Percentiles rank a stretch among this genome's conserved stretches.
Evolutionary conservation across 192 early-diverging fungal genomes (phyloP).

Genomic region (Entomortierella chlamydospora): DNA sequence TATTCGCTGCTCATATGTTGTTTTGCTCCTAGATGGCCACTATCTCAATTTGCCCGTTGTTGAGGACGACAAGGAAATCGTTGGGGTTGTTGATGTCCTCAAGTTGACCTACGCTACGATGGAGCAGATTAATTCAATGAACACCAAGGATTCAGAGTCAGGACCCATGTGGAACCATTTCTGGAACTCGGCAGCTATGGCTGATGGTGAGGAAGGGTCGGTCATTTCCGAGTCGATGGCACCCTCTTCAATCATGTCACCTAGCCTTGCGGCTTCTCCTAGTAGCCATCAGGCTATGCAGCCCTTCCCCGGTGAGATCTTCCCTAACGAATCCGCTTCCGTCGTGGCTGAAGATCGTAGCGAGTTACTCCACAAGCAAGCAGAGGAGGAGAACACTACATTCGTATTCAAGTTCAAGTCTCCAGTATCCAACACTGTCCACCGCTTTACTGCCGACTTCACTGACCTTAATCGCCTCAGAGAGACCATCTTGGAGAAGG

Average conservation of each 20-base stretch:
- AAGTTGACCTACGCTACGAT: slow-evolving; percentile 85
- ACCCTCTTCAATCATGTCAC: slow-evolving; percentile 55
- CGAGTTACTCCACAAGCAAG: slow-evolving; percentile 48
- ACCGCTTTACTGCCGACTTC: slow-evolving; percentile 75
- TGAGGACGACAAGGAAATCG: slow-evolving; percentile 72
- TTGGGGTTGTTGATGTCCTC: slow-evolving; percentile 87
- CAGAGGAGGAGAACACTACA: slow-evolving; percentile 54
- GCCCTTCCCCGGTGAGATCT: slow-evolving; percentile 64
- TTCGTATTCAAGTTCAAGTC: slow-evolving; percentile 86
- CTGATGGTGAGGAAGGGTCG: slow-evolving; percentile 75
- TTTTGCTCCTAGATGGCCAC: slow-evolving; percentile 69
- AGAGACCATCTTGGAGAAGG: slow-evolving; percentile 68
- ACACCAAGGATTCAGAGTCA: slow-evolving; percentile 63
- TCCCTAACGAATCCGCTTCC: slow-evolving; percentile 68
- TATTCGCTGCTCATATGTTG: background rate
- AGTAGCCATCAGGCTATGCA: slow-evolving; percentile 55
- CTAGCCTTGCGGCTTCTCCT: slow-evolving; percentile 58
- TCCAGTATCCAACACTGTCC: slow-evolving; percentile 71
- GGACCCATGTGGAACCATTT: slow-evolving; percentile 84
- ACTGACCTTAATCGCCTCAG: slow-evolving; percentile 65
- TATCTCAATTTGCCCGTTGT: slow-evolving; percentile 88
- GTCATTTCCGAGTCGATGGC: slow-evolving; percentile 70
- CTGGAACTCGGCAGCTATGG: slow-evolving; percentile 75
- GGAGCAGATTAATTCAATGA: slow-evolving; percentile 82
- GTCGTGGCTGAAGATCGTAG: slow-evolving; percentile 61